Percentiles rank a stretch among this genome's conserved stretches.
Conservation (phyloP, 768 basidiomycete species). For the Dentipellis fragilis region DNA sequence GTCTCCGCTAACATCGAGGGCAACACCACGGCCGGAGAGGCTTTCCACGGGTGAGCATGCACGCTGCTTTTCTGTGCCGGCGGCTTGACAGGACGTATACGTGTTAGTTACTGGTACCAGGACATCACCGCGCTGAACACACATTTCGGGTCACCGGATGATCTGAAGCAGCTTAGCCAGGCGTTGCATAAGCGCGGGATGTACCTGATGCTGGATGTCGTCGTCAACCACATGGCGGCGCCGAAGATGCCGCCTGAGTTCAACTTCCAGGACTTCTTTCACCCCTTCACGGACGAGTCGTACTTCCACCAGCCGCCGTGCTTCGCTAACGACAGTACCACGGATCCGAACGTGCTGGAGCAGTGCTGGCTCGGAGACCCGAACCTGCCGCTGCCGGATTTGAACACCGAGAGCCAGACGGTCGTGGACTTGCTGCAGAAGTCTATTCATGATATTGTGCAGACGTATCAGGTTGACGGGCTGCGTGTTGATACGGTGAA, state of each 20-base stretch:
- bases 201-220: constrained; percentile 54
- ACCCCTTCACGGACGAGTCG: constrained; percentile 26
- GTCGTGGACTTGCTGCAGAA: constrained; percentile 33
- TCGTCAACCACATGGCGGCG: constrained; percentile 52
- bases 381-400: constrained; percentile 42
- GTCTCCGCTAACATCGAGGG: constrained; percentile 37
- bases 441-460: constrained; percentile 39
- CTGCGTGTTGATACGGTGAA: constrained; percentile 53
- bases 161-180: constrained; percentile 36
- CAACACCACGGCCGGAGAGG: constrained; percentile 41
- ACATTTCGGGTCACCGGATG: constrained; percentile 41
- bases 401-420: constrained; percentile 41
- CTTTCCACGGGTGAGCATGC: constrained; percentile 40
- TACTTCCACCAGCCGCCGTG: constrained; percentile 27
- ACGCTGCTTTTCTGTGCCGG: not conserved
- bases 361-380: constrained; percentile 53
- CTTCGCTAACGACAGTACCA: constrained; percentile 32
- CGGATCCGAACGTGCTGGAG: constrained; percentile 35
- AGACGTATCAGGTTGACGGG: constrained; percentile 41
- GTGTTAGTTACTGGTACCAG: constrained; percentile 37
- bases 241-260: constrained; percentile 13
- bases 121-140: constrained; percentile 38
- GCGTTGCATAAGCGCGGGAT: constrained; percentile 42
- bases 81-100: not conserved
- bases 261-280: constrained; percentile 15